Conservation (phyloP, 306 rosid genomes). For the Corylus avellana region DNA sequence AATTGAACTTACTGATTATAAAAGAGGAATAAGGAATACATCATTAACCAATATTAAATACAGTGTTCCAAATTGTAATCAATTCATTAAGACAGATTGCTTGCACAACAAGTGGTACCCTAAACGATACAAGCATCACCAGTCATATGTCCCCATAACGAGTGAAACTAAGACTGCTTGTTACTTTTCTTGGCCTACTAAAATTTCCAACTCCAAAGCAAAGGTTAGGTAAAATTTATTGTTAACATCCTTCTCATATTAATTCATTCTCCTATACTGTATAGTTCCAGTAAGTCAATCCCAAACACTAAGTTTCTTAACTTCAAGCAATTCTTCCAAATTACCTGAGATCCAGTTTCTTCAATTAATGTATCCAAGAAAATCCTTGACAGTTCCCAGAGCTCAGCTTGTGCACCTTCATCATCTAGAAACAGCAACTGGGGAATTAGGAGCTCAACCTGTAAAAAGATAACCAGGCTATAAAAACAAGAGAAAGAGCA, state of each 20-base stretch:
- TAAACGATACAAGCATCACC: not conserved
- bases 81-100: not conserved
- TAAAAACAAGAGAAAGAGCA: not conserved
- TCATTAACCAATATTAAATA: not conserved
- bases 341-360: slow-evolving; percentile 68
- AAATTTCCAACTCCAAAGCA: not conserved
- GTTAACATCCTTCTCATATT: not conserved
- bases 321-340: slow-evolving; percentile 26
- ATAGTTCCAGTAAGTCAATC: not conserved
- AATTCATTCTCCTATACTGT: not conserved
- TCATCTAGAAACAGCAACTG: slow-evolving; percentile 94
- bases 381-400: slow-evolving; percentile 82
- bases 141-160: not conserved
- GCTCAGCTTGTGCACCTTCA: slow-evolving; percentile 96
- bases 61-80: not conserved
- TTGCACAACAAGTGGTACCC: not conserved
- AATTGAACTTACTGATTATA: not conserved
- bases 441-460: slow-evolving; percentile 97
- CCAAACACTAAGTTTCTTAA: slow-evolving; percentile 7
- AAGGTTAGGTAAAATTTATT: not conserved
- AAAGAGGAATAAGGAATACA: not conserved
- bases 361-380: slow-evolving; percentile 78
- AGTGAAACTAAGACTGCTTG: not conserved
- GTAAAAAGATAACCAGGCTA: slow-evolving; percentile 19
- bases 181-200: not conserved